Evolutionary conservation across 768 basidiomycete species (phyloP).

Genomic region (Chalciporus piperatus): DNA sequence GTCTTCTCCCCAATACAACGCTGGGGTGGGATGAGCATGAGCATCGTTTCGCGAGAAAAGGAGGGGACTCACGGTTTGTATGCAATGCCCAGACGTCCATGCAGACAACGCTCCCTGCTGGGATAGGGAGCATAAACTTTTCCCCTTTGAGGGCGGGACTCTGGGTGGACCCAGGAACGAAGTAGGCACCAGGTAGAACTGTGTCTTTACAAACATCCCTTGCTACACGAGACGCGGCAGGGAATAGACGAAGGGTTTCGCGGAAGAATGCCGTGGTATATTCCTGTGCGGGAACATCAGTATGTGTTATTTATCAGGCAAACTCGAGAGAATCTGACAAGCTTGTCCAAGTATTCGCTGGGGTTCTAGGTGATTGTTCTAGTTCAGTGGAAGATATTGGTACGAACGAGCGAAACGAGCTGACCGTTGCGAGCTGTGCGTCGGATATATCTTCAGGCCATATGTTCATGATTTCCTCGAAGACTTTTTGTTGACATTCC

Average conservation of each 20-base stretch:
- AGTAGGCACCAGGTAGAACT: slow-evolving; percentile 32
- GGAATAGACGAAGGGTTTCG: slow-evolving; percentile 45
- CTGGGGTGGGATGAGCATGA: slow-evolving; percentile 22
- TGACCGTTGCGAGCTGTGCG: slow-evolving; percentile 27
- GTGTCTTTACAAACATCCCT: slow-evolving; percentile 37
- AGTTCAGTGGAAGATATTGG: not conserved
- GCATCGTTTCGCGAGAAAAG: not conserved
- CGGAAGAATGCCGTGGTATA: slow-evolving; percentile 43
- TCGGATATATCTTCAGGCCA: slow-evolving; percentile 40
- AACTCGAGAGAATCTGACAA: slow-evolving; percentile 27
- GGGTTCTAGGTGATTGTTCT: slow-evolving; percentile 31
- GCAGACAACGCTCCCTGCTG: slow-evolving; percentile 37
- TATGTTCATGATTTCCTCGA: slow-evolving; percentile 36
- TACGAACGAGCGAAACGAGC: not conserved
- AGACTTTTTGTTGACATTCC: slow-evolving; percentile 45
- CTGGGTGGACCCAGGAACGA: slow-evolving; percentile 24
- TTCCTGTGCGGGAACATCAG: slow-evolving; percentile 30
- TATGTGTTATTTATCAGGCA: not conserved
- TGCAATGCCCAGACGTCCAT: slow-evolving; percentile 45
- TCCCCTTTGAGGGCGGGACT: slow-evolving; percentile 21
- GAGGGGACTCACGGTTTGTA: slow-evolving; percentile 39
- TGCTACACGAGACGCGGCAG: slow-evolving; percentile 35
- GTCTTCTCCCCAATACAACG: slow-evolving; percentile 50
- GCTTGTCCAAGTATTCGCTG: slow-evolving; percentile 35
- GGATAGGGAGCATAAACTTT: slow-evolving; percentile 36